phyloP scores from a whole-genome alignment of 345 rosid genomes.

The Ricinus communis region DNA sequence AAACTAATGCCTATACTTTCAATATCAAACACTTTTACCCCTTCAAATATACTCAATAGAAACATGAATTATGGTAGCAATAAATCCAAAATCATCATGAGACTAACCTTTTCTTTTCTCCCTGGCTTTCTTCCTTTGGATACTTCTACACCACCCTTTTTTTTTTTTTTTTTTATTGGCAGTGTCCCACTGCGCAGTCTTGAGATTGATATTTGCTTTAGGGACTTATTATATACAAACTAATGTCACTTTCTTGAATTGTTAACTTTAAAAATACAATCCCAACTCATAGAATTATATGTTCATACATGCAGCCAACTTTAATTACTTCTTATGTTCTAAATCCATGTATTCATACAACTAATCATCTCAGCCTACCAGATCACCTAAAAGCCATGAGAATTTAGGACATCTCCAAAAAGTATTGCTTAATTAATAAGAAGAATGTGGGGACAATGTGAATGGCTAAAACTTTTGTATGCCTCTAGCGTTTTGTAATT shows the following conservation, averaged over 20 bases:
- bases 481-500: not conserved
- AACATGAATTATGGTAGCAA: no score
- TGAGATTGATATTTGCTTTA: slow-evolving; percentile 21
- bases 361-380: not conserved
- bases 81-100: not conserved
- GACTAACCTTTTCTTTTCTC: not conserved
- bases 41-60: no score
- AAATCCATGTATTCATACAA: slow-evolving; percentile 9
- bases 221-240: slow-evolving; percentile 14
- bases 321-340: slow-evolving; percentile 1
- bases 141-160: slow-evolving; percentile 24
- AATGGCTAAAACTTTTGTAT: not conserved
- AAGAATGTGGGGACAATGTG: slow-evolving; percentile 15
- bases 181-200: slow-evolving; percentile 24
- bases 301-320: not conserved
- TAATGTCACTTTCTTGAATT: not conserved
- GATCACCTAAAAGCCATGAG: slow-evolving; percentile 10
- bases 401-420: slow-evolving; percentile 3
- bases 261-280: slow-evolving; percentile 9
- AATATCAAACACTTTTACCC: no score
- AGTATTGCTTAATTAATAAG: slow-evolving; percentile 15
- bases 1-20: no score
- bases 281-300: slow-evolving; percentile 13
- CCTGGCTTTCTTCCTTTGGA: slow-evolving; percentile 25
- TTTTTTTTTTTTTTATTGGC: no score